Percentiles rank a stretch among this genome's conserved stretches.
Evolutionary conservation across 2,329 filamentous ascomycete species (phyloP).

Genomic region (Thyridium curvatum): DNA sequence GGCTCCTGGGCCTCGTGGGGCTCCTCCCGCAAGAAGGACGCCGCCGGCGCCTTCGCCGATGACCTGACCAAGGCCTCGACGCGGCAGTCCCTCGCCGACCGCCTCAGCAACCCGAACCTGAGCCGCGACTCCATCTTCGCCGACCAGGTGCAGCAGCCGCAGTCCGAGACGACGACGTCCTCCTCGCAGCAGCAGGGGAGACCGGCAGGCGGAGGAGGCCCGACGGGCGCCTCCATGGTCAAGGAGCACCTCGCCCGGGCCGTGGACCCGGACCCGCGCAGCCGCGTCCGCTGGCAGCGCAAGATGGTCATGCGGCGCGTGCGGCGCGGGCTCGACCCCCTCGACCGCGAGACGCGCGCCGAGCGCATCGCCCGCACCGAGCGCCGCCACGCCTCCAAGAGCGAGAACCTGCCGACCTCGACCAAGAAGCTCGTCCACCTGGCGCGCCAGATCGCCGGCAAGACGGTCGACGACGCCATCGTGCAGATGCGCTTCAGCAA

Average conservation of each 20-base stretch:
- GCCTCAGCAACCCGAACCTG: constrained; percentile 36
- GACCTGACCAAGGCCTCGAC: constrained; percentile 20
- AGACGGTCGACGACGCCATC: constrained; percentile 90
- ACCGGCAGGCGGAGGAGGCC: background rate
- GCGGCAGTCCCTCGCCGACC: constrained; percentile 32
- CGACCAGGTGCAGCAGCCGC: constrained; percentile 43
- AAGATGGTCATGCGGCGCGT: constrained; percentile 78
- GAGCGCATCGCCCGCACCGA: constrained; percentile 63
- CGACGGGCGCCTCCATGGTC: constrained; percentile 25
- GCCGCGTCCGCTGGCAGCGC: constrained; percentile 70
- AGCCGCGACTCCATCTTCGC: constrained; percentile 56
- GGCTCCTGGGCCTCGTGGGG: constrained; percentile 8
- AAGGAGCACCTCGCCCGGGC: constrained; percentile 52
- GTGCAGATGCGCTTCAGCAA: constrained; percentile 92
- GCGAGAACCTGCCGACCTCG: constrained; percentile 71
- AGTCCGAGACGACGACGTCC: constrained; percentile 26
- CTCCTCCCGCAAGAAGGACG: constrained; percentile 17
- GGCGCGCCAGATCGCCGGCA: constrained; percentile 83
- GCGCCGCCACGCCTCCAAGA: constrained; percentile 50
- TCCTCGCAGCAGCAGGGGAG: constrained; percentile 15
- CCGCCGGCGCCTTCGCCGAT: constrained; percentile 10
- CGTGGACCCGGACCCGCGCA: constrained; percentile 69
- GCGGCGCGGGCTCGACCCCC: constrained; percentile 58
- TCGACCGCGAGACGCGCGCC: constrained; percentile 41
- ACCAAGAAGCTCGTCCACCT: constrained; percentile 88